Evolutionary conservation across 2,329 filamentous ascomycete genomes (phyloP).

Genomic region (Talaromyces pinophilus): DNA sequence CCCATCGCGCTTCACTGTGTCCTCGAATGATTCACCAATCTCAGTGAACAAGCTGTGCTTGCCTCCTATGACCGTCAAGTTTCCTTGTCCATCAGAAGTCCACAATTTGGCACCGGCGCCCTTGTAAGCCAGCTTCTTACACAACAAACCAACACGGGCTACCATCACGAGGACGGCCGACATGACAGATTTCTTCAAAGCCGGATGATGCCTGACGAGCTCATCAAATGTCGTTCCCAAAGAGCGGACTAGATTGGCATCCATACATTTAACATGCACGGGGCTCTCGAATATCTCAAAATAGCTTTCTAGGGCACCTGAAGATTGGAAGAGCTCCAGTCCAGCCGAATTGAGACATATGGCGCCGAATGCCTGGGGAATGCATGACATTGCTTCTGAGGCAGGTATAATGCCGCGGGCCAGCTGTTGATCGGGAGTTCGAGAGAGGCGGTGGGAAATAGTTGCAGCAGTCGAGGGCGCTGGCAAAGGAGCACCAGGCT

Average conservation of each 20-base stretch:
- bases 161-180: constrained; percentile 89
- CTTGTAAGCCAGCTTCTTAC: constrained; percentile 66
- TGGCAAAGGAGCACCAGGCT: constrained; percentile 41
- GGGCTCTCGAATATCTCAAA: constrained; percentile 97
- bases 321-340: constrained; percentile 82
- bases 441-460: constrained; percentile 36
- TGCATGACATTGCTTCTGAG: constrained; percentile 79
- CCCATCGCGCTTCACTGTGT: constrained; percentile 24
- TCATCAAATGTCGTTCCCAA: constrained; percentile 91
- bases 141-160: constrained; percentile 73
- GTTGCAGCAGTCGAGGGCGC: constrained; percentile 22
- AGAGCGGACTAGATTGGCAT: constrained; percentile 68
- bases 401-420: constrained; percentile 81
- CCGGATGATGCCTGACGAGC: constrained; percentile 87
- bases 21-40: constrained; percentile 35
- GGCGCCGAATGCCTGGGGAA: constrained; percentile 86
- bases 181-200: constrained; percentile 75
- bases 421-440: constrained; percentile 37
- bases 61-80: constrained; percentile 61
- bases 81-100: constrained; percentile 60
- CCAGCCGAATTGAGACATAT: constrained; percentile 89
- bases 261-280: constrained; percentile 82
- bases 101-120: constrained; percentile 80
- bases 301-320: constrained; percentile 78
- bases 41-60: constrained; percentile 40